These are phyloP conservation scores for Annulohypoxylon bovei DNA, from an alignment of 495 filamentous ascomycete genomes.

Conservation along the genomic window DNA sequence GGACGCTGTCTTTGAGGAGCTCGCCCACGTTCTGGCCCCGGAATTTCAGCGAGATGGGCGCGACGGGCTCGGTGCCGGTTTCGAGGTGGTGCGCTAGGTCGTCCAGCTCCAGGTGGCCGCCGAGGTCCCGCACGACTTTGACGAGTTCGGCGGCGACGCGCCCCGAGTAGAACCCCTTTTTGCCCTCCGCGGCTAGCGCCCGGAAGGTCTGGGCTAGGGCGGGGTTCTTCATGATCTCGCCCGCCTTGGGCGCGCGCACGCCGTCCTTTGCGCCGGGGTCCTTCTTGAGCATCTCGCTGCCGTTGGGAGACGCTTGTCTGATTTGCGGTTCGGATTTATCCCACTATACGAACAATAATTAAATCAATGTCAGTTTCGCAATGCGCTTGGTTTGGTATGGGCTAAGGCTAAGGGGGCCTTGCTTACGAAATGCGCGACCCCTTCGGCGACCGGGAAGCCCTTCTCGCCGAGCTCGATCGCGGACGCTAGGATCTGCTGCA, in stretches of 20 bases:
- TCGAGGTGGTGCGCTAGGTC: slow-evolving; percentile 82
- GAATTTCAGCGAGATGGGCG: slow-evolving; percentile 83
- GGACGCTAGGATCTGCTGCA: slow-evolving; percentile 82
- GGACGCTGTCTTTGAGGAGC: slow-evolving; percentile 48
- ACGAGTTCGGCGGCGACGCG: slow-evolving; percentile 80
- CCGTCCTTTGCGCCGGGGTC: slow-evolving; percentile 73
- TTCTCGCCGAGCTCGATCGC: slow-evolving; percentile 89
- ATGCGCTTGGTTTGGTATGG: neutral
- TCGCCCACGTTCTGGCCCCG: slow-evolving; percentile 70
- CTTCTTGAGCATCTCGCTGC: slow-evolving; percentile 81
- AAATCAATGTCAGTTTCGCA: slow-evolving; percentile 5
- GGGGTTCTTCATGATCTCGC: slow-evolving; percentile 91
- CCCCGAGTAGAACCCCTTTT: slow-evolving; percentile 91
- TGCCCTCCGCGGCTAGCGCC: slow-evolving; percentile 79
- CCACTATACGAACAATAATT: slow-evolving; percentile 39
- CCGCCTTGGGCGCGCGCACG: slow-evolving; percentile 73
- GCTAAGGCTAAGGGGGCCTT: neutral
- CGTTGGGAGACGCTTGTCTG: slow-evolving; percentile 80
- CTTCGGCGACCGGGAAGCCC: slow-evolving; percentile 88
- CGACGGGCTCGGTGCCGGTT: slow-evolving; percentile 77
- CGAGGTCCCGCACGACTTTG: slow-evolving; percentile 77
- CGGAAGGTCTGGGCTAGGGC: slow-evolving; percentile 85
- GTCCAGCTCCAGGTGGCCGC: slow-evolving; percentile 79
- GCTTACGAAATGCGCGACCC: slow-evolving; percentile 77
- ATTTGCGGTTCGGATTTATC: slow-evolving; percentile 54